Evolutionary conservation across 2,329 filamentous ascomycete genomes (phyloP), one percentile per base, ranked within the genome.

Genomic region (Trichoderma endophyticum): DNA sequence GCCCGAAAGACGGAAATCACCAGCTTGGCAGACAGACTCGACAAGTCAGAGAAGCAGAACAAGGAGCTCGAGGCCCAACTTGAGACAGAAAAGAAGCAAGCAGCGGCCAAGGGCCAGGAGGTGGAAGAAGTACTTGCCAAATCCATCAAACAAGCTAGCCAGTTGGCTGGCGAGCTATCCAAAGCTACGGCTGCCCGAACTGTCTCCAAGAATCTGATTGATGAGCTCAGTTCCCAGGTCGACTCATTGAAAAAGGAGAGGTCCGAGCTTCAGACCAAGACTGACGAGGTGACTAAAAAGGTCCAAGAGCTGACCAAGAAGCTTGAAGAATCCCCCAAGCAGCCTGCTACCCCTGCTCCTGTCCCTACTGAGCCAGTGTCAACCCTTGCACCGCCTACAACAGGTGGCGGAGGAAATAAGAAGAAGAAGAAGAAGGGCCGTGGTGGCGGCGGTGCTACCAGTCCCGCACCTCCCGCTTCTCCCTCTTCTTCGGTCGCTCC

Each of bases 381-480:
- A 39, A 36, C 34, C 7, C n/a, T 70, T 15, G 36, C 51, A 24
- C 71, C 77, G 8, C 57, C 77, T 32, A 32, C 71, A 28, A 15
- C 67, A 26, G 39, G 61, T 7, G 71, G 71, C 12, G 66, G 75
- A 15, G 73, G 74, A 4, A 77, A 78, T 0, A 84, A 85, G 73
- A 88, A 86, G 72, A 95, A 93, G 82, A 95, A 93, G 81, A 97
- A 95, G 85, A 97, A 97, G 87, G 92, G 91, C 82, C 95, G 95
- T 84, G 80, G 80, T 7, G 80, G 81, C 7, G 81, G 84, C 9
- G 81, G 82, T n/a, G 63, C 77, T 6, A 73, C 78, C 15, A 43
- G 39, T 8, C 76, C 77, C 2, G 59, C 30, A 79, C 4, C 60
- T 73, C 3, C 43, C n/a, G 34, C 24, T 5, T 43, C 64, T n/a